Evolutionary conservation across 371 early-diverging fungal species (phyloP), one percentile per base, ranked within the genome.

Genomic region (Actinomucor elegans): DNA sequence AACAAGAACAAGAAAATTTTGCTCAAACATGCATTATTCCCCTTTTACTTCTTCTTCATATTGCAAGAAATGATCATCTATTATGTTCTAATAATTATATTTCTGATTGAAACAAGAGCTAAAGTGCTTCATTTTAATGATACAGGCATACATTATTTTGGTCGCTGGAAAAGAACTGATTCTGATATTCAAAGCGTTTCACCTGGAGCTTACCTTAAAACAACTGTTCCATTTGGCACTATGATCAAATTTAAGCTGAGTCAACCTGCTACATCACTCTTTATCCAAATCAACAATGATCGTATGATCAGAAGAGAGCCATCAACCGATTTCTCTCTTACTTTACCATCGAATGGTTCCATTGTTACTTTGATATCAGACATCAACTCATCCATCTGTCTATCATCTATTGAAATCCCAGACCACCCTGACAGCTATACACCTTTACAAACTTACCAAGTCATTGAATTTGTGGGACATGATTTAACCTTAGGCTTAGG

Each of bases 191-290:
- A 58, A 47, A 66, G 63, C 47, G 44, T 60, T 29, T 72, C 68
- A 57, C 59, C 69, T 20, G 72, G 72, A 21, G 63, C 66, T 31
- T 72, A 68, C 47, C 47, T 68, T 20, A 62, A 68, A 42, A 58
- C 66, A 17, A 48, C 50, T 9, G 32, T 58, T 14, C 28, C 26
- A 36, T 45, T 60, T 14, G 44, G 46, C 8, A 32, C 52, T 24
- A 42, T 49, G 17, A 46, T 68, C 2, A 42, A n/a, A 23, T 41
- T 72, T 1, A 48, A 49, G 15, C 45, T 72, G 23, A 61, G 54
- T 36, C 42, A 46, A 24, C 57, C 69, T 7, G 56, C 63, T 0
- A 53, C 27, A n/a, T n/a, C n/a, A 24, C 27, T 72, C 9, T 59
- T 51, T 37, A 55, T 59, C 9, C 62, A 66, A 51, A 48, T 72